Conservation (phyloP, 139 green algal genomes). For the Chlorella sp. region DNA sequence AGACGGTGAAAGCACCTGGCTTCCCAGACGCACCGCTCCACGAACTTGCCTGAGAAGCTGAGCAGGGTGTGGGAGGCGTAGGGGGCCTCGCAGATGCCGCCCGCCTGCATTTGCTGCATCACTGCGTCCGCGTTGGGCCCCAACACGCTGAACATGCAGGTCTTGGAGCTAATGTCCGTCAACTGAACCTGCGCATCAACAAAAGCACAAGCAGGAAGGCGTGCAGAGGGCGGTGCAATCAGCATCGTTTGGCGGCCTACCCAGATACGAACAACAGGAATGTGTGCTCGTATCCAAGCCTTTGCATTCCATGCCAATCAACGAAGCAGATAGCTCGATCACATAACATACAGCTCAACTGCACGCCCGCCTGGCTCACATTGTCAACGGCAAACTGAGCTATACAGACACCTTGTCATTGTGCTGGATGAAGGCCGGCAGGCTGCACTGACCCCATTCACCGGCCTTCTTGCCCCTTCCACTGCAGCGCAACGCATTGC, state of each 20-base stretch:
- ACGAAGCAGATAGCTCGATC: too few relatives aligned
- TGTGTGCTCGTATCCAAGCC: too few relatives aligned
- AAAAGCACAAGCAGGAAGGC: not conserved
- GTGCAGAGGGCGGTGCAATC: not conserved
- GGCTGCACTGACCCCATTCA: too few relatives aligned
- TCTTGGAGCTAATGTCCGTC: slow-evolving; percentile 57
- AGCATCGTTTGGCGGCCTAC: too few relatives aligned
- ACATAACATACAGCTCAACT: too few relatives aligned
- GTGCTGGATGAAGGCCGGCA: too few relatives aligned
- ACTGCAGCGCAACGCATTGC: not conserved
- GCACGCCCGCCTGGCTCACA: too few relatives aligned
- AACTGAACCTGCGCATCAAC: slow-evolving; percentile 51
- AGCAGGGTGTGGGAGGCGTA: slow-evolving; percentile 69
- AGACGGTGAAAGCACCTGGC: not conserved
- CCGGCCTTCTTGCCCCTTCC: too few relatives aligned
- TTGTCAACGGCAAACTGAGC: too few relatives aligned
- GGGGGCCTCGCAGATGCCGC: not conserved
- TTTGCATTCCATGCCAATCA: too few relatives aligned
- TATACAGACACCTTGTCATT: too few relatives aligned
- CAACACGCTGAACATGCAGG: slow-evolving; percentile 72
- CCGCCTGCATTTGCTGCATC: slow-evolving; percentile 31
- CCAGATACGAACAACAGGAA: too few relatives aligned
- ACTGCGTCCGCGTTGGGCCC: slow-evolving; percentile 67
- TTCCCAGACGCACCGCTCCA: not conserved
- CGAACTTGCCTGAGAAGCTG: slow-evolving; percentile 1